A percentile compares a stretch with the other conserved stretches of the same genome.
Evolutionary conservation across 768 basidiomycete species (phyloP).

Genomic region (Tylopilus sp.): DNA sequence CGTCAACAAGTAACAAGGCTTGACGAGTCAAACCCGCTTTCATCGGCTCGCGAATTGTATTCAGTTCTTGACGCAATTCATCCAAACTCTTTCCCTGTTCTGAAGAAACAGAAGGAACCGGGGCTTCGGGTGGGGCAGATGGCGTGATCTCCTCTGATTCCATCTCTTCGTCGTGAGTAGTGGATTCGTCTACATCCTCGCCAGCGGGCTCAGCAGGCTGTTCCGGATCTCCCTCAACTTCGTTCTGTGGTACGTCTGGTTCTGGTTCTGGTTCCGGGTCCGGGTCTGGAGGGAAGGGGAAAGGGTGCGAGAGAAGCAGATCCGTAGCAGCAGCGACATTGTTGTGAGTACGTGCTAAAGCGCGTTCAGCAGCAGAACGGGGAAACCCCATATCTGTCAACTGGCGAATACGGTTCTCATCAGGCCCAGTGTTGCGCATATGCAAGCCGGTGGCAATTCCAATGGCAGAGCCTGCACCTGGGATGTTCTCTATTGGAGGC

Average conservation of each 20-base stretch:
- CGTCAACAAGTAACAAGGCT: constrained; percentile 78
- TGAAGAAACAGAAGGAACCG: constrained; percentile 9
- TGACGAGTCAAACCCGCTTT: constrained; percentile 61
- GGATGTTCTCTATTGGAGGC: constrained; percentile 33
- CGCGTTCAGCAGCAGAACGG: constrained; percentile 80
- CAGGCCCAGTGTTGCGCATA: constrained; percentile 47
- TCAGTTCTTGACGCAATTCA: constrained; percentile 63
- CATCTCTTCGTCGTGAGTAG: constrained; percentile 28
- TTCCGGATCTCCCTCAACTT: constrained; percentile 14
- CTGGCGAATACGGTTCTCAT: constrained; percentile 76
- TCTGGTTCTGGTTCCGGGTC: constrained; percentile 48
- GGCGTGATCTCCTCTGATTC: constrained; percentile 20
- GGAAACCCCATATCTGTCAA: constrained; percentile 97
- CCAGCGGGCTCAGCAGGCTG: constrained; percentile 31
- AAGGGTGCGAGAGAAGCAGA: constrained; percentile 77
- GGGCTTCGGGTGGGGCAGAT: constrained; percentile 14
- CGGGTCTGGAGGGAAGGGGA: constrained; percentile 69
- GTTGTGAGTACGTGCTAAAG: constrained; percentile 80
- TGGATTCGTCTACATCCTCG: constrained; percentile 22
- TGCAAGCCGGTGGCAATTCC: constrained; percentile 33
- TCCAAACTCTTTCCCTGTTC: constrained; percentile 46
- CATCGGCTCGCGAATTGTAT: constrained; percentile 61
- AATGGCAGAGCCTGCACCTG: constrained; percentile 29
- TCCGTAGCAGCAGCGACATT: constrained; percentile 89
- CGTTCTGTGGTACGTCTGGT: constrained; percentile 16